Percentiles rank a stretch among this genome's conserved stretches.
Evolutionary conservation across 345 rosid species (phyloP).

Genomic region (Excoecaria cochinchinensis): DNA sequence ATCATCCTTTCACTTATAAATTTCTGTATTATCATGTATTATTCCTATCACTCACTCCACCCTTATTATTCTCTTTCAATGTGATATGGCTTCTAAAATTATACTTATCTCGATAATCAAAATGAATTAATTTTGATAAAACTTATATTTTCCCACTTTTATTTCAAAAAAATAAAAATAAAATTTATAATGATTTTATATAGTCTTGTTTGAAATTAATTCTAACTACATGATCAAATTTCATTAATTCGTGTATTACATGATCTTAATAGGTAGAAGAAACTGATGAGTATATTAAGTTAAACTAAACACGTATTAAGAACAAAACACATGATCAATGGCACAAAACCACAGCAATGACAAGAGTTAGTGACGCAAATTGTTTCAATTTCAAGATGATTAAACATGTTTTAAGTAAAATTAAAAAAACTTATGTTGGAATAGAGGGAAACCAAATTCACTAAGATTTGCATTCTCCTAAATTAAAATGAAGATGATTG

Average conservation of each 20-base stretch:
- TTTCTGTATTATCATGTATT: neutral
- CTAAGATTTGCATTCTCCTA: constrained; percentile 3
- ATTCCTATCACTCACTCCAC: neutral
- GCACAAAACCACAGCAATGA: neutral
- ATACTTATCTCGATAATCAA: neutral
- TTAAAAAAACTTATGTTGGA: neutral
- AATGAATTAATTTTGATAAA: neutral
- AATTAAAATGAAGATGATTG: too few relatives aligned
- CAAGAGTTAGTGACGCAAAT: neutral
- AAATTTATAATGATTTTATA: too few relatives aligned
- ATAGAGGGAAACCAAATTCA: constrained; percentile 3
- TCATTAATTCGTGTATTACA: too few relatives aligned
- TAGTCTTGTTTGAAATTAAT: too few relatives aligned
- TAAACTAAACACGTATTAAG: neutral
- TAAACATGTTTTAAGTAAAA: neutral
- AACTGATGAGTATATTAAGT: neutral
- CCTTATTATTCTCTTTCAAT: neutral
- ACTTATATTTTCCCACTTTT: neutral
- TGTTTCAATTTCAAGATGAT: neutral
- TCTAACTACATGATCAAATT: too few relatives aligned
- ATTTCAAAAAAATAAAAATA: too few relatives aligned
- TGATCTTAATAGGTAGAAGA: too few relatives aligned
- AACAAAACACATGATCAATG: neutral
- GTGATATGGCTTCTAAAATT: neutral
- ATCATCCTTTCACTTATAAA: constrained; percentile 18